Conservation (phyloP, 345 rosid species). For the Rubroshorea leprosula region DNA sequence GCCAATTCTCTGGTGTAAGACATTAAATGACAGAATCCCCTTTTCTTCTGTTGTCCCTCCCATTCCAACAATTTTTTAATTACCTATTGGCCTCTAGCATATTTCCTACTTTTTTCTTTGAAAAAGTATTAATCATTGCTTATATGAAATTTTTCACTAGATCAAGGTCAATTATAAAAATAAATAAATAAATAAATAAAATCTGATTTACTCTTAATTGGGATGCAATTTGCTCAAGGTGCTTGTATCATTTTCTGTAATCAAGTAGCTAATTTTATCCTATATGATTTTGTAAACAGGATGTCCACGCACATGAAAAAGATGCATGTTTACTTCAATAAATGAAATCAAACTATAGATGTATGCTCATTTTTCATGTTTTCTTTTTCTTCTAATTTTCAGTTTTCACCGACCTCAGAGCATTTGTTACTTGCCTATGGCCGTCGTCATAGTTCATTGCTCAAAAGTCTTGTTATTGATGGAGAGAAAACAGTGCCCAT, state of each 20-base stretch:
- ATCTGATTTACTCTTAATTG: no score
- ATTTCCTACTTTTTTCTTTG: background rate
- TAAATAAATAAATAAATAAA: no score
- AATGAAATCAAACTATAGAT: no score
- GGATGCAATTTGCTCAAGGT: no score
- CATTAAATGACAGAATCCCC: background rate
- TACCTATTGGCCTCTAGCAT: background rate
- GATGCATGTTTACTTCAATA: no score
- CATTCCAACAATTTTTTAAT: background rate
- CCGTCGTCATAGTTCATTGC: slow-evolving; percentile 87
- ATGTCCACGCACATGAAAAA: no score
- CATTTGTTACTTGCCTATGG: slow-evolving; percentile 94
- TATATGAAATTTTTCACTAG: background rate
- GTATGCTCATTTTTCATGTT: slow-evolving; percentile 1
- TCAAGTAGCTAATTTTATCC: no score
- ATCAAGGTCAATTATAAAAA: background rate
- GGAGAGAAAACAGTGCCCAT: slow-evolving; percentile 75
- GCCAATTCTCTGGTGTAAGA: background rate
- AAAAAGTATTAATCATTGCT: background rate
- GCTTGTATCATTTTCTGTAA: no score
- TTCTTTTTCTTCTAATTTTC: slow-evolving; percentile 13
- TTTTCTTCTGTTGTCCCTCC: background rate
- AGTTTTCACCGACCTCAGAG: slow-evolving; percentile 98
- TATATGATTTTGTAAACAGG: no score
- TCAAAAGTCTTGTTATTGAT: slow-evolving; percentile 80